Conservation (phyloP, 2,329 filamentous ascomycete genomes). For the Fusarium cyanostomum region DNA sequence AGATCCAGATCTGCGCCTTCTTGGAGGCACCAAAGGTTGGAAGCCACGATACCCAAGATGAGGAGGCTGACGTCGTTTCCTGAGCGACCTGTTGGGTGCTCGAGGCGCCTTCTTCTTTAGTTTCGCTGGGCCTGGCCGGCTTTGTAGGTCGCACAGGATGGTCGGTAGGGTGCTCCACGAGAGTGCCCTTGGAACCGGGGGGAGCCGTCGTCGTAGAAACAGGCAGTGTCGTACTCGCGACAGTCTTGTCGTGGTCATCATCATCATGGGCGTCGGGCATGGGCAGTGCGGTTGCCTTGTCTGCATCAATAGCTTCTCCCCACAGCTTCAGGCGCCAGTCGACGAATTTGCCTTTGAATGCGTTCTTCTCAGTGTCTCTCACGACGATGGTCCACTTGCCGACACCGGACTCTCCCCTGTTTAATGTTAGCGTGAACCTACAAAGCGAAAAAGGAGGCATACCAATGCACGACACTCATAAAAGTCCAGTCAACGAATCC, state of each 20-base stretch:
- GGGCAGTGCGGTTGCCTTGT: constrained; percentile 77
- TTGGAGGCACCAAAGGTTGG: constrained; percentile 91
- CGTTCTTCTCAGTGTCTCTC: constrained; percentile 83
- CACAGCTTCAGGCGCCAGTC: constrained; percentile 96
- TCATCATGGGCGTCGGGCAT: constrained; percentile 87
- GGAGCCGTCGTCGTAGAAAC: constrained; percentile 70
- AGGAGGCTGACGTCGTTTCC: constrained; percentile 63
- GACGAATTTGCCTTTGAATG: constrained; percentile 78
- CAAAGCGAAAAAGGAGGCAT: constrained; percentile 47
- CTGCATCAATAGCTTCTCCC: constrained; percentile 84
- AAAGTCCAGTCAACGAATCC: constrained; percentile 98
- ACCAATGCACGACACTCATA: constrained; percentile 98
- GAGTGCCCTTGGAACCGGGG: constrained; percentile 55
- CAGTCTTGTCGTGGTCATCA: constrained; percentile 76
- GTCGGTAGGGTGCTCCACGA: constrained; percentile 63
- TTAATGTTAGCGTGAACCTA: constrained; percentile 43
- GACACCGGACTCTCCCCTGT: constrained; percentile 84
- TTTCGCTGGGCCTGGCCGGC: constrained; percentile 50
- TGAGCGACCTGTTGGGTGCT: constrained; percentile 45
- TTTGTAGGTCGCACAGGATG: constrained; percentile 72
- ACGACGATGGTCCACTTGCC: constrained; percentile 93
- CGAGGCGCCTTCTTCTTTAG: constrained; percentile 43
- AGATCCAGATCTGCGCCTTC: constrained; percentile 93
- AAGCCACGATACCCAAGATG: constrained; percentile 84
- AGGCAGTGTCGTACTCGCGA: constrained; percentile 63